Conservation (phyloP, 805 yeast species). For the Yamadazyma olivae region DNA sequence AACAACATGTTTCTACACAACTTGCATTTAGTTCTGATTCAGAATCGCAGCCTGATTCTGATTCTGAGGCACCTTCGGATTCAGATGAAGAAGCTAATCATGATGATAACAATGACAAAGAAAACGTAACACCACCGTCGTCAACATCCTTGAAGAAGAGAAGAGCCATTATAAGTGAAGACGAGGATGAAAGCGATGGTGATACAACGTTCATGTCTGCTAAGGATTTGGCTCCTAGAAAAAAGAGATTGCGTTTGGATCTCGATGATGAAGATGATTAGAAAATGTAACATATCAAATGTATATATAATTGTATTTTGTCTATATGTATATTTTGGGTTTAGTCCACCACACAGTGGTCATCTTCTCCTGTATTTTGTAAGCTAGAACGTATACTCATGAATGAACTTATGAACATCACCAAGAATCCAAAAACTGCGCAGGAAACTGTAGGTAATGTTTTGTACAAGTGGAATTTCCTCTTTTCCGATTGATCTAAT, state of each 20-base stretch:
- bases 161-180: constrained; percentile 9
- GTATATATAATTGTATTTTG: neutral
- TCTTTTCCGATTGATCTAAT: constrained; percentile 19
- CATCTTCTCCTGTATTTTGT: constrained; percentile 30
- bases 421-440: constrained; percentile 65
- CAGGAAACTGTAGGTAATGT: constrained; percentile 60
- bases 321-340: too few species aligned
- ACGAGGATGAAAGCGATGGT: constrained; percentile 15
- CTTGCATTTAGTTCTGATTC: constrained; percentile 5
- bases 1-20: constrained; percentile 7
- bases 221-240: constrained; percentile 14
- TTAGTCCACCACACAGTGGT: constrained; percentile 47
- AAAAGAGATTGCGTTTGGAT: constrained; percentile 21
- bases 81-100: constrained; percentile 1
- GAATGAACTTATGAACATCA: constrained; percentile 77
- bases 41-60: neutral
- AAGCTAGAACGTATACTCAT: constrained; percentile 60
- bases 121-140: constrained; percentile 9
- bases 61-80: constrained; percentile 1
- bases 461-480: constrained; percentile 29
- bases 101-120: constrained; percentile 8
- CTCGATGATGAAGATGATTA: constrained; percentile 23
- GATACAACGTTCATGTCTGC: constrained; percentile 11
- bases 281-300: constrained; percentile 3
- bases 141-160: too few species aligned